Percentiles rank a stretch among this genome's conserved stretches.
Conservation (phyloP, 176 grass and related monocot species). For the Ananas comosus region DNA sequence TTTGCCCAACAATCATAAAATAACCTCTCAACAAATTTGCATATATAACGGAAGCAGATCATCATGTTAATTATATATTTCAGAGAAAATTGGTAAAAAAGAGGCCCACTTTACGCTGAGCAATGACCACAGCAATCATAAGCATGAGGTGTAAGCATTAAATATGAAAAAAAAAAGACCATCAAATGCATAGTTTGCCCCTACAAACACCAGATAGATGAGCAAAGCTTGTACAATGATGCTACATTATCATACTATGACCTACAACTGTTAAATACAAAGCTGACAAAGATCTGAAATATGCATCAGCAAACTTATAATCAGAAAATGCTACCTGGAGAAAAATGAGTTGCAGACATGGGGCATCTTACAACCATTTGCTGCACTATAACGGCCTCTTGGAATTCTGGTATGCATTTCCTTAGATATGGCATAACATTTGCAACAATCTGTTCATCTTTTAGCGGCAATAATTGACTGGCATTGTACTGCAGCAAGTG, state of each 20-base stretch:
- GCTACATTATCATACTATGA: neutral
- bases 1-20: too few species aligned
- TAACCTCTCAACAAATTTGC: too few species aligned
- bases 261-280: neutral
- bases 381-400: conserved; percentile 47
- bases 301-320: neutral
- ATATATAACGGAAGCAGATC: too few species aligned
- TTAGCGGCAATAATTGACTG: conserved; percentile 43
- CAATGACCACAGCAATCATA: neutral
- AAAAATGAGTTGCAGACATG: conserved; percentile 55
- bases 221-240: neutral
- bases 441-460: conserved; percentile 54
- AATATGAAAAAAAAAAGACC: neutral
- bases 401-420: conserved; percentile 55
- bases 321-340: conserved; percentile 49
- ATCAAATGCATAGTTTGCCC: neutral
- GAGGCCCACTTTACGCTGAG: neutral
- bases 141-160: neutral
- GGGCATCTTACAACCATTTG: conserved; percentile 45
- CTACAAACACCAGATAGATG: neutral
- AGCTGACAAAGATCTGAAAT: too few species aligned
- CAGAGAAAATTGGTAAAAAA: neutral
- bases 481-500: conserved; percentile 40
- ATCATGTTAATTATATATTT: too few species aligned
- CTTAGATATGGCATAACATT: conserved; percentile 43